Evolutionary conservation across 148 eudicot genomes (phyloP).

Genomic region (Simmondsia chinensis): DNA sequence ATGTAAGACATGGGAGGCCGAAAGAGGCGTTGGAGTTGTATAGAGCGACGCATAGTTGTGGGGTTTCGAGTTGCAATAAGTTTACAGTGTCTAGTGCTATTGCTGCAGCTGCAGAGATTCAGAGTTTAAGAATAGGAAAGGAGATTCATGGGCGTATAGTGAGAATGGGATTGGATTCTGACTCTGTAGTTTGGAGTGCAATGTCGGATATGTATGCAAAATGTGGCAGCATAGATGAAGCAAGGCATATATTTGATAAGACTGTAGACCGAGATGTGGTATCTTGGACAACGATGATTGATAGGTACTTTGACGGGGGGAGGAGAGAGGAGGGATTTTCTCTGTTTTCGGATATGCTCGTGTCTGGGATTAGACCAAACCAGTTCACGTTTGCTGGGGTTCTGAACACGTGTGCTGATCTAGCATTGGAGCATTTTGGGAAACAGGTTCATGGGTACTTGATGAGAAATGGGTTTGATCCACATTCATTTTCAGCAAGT

Average conservation of each 20-base stretch:
- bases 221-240: conserved; percentile 45
- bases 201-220: conserved; percentile 53
- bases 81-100: conserved; percentile 48
- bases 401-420: conserved; percentile 48
- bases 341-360: conserved; percentile 32
- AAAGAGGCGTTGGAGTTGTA: conserved; percentile 42
- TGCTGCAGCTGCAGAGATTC: conserved; percentile 33
- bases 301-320: conserved; percentile 47
- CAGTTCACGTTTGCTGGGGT: conserved; percentile 42
- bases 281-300: conserved; percentile 55
- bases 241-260: conserved; percentile 35
- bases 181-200: conserved; percentile 54
- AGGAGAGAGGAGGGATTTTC: conserved; percentile 37
- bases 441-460: conserved; percentile 46
- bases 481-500: conserved; percentile 27
- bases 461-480: conserved; percentile 27
- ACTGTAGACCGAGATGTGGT: conserved; percentile 45
- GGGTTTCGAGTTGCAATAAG: conserved; percentile 23
- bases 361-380: conserved; percentile 27
- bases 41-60: conserved; percentile 30
- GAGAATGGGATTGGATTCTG: conserved; percentile 41
- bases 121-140: conserved; percentile 31
- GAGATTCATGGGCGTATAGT: conserved; percentile 52
- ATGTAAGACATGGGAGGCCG: conserved; percentile 28
- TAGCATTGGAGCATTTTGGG: conserved; percentile 31